Base-by-base conservation (phyloP, 1,284 basidiomycete genomes). In the Cutaneotrichosporon daszewskae region DNA sequence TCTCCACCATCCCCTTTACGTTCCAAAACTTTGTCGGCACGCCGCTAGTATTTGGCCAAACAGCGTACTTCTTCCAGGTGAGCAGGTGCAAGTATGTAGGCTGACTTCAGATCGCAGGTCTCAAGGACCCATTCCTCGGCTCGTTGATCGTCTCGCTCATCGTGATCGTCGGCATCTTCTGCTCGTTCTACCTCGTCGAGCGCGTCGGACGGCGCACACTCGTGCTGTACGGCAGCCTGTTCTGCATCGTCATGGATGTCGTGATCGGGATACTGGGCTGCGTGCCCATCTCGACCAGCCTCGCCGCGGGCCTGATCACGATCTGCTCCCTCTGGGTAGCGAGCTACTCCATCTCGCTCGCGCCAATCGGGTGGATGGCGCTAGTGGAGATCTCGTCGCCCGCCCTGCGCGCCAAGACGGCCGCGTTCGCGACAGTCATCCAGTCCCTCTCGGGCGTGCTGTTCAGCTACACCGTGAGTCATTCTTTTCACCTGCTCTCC, bases 151-250 rank as follows among this genome's bases (percentile, higher is more conserved):
- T 48, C 31, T 31, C 46, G 18, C 40, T 61, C 25, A 55, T 68
- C 36, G 54, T 68, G 11, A 51, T 61, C 19, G 61, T 65, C 34
- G 62, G 68, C 16, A 41, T 66, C 32, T 47, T 59, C 47, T 62
- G 60, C 7, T 19, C 16, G 16, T 68, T 68, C 60, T 58, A 58
- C 26, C 40, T 70, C 13, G 60, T 69, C 45, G 61, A 67, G 33
- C 53, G 59, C 8, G 60, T 63, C 43, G 66, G 68, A 5, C 61
- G 71, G 20, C 60, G 71, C 24, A 58, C 64, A 1, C 43, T 68
- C 3, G 55, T 72, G 12, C 53, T 72, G 18, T 49, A 39, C 20
- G 66, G 62, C 20, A 63, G 61, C 31, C 9, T 5, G 8, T 22
- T 14, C n/a, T 26, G 6, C 5, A 44, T 57, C 5, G 54, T 62